A percentile compares a stretch with the other conserved stretches of the same genome.
phyloP scores from a whole-genome alignment of 352 stramenopile genomes.

The Globisporangium acanthophoron region DNA sequence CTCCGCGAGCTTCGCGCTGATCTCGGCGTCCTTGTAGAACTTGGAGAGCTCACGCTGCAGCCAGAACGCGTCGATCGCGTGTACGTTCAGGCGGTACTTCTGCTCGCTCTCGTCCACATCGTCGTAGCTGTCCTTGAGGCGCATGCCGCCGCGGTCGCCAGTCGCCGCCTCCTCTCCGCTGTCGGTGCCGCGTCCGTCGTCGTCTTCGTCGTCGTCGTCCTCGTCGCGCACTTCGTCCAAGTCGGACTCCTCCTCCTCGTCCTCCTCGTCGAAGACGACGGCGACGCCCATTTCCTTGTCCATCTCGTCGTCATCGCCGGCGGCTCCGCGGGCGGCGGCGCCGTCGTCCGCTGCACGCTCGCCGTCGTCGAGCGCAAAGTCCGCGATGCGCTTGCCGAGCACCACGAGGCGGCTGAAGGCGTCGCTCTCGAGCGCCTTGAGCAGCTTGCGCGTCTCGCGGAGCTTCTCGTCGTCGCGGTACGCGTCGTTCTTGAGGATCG shows the following conservation, averaged over 20 bases:
- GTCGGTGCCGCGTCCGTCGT: slow-evolving; percentile 19
- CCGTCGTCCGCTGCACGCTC: no score
- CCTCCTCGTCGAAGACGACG: slow-evolving; percentile 97
- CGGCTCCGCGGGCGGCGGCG: not conserved
- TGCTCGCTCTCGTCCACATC: slow-evolving; percentile 61
- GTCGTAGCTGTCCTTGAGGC: slow-evolving; percentile 64
- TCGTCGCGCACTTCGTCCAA: slow-evolving; percentile 84
- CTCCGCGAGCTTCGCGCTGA: slow-evolving; percentile 89
- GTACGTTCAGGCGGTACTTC: slow-evolving; percentile 86
- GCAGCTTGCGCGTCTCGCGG: slow-evolving; percentile 77
- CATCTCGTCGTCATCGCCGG: slow-evolving; percentile 61
- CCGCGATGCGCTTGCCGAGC: slow-evolving; percentile 82
- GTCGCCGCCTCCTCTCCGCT: slow-evolving; percentile 13
- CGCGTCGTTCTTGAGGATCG: slow-evolving; percentile 89
- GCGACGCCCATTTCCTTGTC: slow-evolving; percentile 98
- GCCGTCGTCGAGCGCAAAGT: slow-evolving; percentile 64
- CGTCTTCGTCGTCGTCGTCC: slow-evolving; percentile 52
- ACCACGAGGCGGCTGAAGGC: slow-evolving; percentile 82
- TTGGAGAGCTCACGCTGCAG: slow-evolving; percentile 95
- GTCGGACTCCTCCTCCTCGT: slow-evolving; percentile 94
- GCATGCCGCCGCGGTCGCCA: slow-evolving; percentile 36
- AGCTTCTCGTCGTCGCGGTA: slow-evolving; percentile 84
- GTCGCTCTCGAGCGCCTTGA: slow-evolving; percentile 72
- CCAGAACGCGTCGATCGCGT: slow-evolving; percentile 98
- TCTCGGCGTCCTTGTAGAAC: slow-evolving; percentile 95